Evolutionary conservation across 371 early-diverging fungal genomes (phyloP), one percentile per base, ranked within the genome.

Genomic region (Apophysomyces trapeziformis): DNA sequence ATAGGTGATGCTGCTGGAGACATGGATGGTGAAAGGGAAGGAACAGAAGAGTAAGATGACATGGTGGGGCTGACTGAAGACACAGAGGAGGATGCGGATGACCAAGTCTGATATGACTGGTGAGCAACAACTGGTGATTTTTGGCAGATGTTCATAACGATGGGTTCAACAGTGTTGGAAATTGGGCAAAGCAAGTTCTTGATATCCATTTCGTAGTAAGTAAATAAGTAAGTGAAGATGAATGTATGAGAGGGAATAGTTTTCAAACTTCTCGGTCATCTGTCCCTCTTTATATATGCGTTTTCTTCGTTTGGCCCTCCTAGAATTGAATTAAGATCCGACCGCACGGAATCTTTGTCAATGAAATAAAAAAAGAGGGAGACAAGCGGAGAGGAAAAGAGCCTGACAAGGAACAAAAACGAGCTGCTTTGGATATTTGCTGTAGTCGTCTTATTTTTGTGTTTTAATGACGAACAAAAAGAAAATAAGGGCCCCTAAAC

Each of bases 181-280:
- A 56, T 50, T 59, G 69, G 67, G 59, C 75, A 74, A 58, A 78
- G 75, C 32, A 78, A 67, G 46, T 73, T 72, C 61, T 75, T 70
- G 44, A 78, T 67, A 63, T 78, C 78, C 78, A 78, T 78, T 26
- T 26, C 46, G 56, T 32, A 64, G 16, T 59, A 26, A 44, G 32
- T 26, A 1, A 18, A 35, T 46, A 58, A 35, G 43, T 38, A 50
- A 57, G 38, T 2, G 45, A 60, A 37, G 38, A 56, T 36, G 39
- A 37, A 60, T 26, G 32, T 26, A 66, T 59, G 36, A 21, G 18
- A 36, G 60, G 36, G 60, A 59, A 39, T 50, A 50, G 16, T 50
- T 7, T 18, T 50, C 9, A 6, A 21, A 9, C 9, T 18, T 21
- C 21, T 8, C 21, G 9, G 16, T 4, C 21, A 11, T 50, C 21